Base-by-base conservation (phyloP, 345 rosid genomes). In the Stellera chamaejasme region DNA sequence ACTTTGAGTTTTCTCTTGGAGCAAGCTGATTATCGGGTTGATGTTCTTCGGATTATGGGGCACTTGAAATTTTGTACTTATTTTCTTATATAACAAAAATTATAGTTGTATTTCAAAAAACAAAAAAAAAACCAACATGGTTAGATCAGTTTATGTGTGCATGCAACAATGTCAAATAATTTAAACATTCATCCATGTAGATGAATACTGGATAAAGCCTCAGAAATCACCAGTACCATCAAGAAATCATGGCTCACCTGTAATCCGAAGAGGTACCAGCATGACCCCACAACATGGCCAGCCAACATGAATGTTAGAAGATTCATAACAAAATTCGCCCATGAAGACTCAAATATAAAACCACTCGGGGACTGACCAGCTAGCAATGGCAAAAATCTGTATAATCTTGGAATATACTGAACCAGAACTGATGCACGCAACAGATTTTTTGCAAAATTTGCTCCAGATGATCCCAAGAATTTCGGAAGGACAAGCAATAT, bases 231-330 rank as follows among this genome's bases (percentile, higher is more conserved):
- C 19, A 28, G 28, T 36, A 45, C 53, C 9, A 27, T 46, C 32
- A 62, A 36, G 58, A 14, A 26, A 60, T 10, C 10, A 53, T 25
- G 27, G 43, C 71, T 32, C 59, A 83, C 98, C 95, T 84, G 95
- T 41, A 92, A 71, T 27, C 95, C 95, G 14, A 88, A 63, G 68
- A 92, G 88, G 67, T 92, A 92, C 98, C 96, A 88, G 71, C 77
- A 65, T 10, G 95, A 80, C 28, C 98, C 98, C 55, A 92, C 72
- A 54, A 79, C 65, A 64, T 92, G 98, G 53, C 87, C 90, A 52
- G 87, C 61, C 63, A 92, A 72, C 68, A 88, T 48, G 66, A 79
- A 88, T 25, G 81, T 84, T 68, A 85, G 82, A 61, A 88, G 87
- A 68, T 92, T 92, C 42, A 88, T 83, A 59, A 83, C 74, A 64